These are phyloP conservation scores for Phoma sp. DNA, from an alignment of 2,329 filamentous ascomycete species.

Conservation along the genomic window DNA sequence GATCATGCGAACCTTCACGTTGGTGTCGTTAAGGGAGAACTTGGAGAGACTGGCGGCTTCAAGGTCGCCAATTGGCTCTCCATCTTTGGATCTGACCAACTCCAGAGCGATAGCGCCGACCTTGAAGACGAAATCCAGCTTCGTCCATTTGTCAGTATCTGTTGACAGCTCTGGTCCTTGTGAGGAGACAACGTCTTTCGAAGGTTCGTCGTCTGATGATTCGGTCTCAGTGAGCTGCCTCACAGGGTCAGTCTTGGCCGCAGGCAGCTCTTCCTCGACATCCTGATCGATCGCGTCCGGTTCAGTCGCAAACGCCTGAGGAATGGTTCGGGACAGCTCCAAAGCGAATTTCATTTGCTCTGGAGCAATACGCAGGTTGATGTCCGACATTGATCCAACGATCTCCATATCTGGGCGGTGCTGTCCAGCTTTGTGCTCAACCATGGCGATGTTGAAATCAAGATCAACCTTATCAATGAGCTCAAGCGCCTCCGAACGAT, in stretches of 20 bases:
- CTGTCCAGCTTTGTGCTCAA: constrained; percentile 78
- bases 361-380: constrained; percentile 88
- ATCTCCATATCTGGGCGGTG: constrained; percentile 91
- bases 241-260: constrained; percentile 58
- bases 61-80: constrained; percentile 78
- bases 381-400: constrained; percentile 87
- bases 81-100: constrained; percentile 76
- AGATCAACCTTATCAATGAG: constrained; percentile 97
- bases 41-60: constrained; percentile 84
- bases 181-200: constrained; percentile 56
- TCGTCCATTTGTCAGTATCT: constrained; percentile 80
- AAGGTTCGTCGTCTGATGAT: constrained; percentile 41
- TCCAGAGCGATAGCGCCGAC: constrained; percentile 88
- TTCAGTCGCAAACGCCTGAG: constrained; percentile 82
- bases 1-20: constrained; percentile 89
- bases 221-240: constrained; percentile 52
- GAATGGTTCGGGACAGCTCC: constrained; percentile 85
- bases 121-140: constrained; percentile 89
- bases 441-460: constrained; percentile 88
- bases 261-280: constrained; percentile 74
- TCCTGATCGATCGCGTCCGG: constrained; percentile 71
- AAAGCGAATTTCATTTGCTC: constrained; percentile 89
- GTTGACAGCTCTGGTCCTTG: constrained; percentile 71
- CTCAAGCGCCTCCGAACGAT: constrained; percentile 81
- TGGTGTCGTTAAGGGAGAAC: constrained; percentile 92